Percentiles rank a stretch among this genome's conserved stretches.
These are phyloP conservation scores for Ziziphus jujuba DNA, from an alignment of 306 rosid species.

Conservation along the genomic window DNA sequence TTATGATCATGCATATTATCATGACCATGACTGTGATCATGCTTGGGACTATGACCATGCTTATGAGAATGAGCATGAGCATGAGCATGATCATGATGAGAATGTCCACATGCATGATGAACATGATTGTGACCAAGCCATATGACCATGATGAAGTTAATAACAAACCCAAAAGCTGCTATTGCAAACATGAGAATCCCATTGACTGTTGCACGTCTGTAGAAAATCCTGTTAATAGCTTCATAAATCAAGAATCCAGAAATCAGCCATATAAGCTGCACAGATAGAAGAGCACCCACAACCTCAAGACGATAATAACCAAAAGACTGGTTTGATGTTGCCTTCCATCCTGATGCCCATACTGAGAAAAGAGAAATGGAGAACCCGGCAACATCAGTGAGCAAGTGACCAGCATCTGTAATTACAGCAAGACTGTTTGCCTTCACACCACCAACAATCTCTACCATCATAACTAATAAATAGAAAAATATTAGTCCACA, in stretches of 20 bases:
- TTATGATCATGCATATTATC: slow-evolving; percentile 15
- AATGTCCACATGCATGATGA: slow-evolving; percentile 24
- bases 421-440: slow-evolving; percentile 84
- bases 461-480: slow-evolving; percentile 62
- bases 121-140: slow-evolving; percentile 73
- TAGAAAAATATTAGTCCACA: slow-evolving; percentile 57
- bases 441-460: slow-evolving; percentile 76
- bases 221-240: slow-evolving; percentile 60
- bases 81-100: slow-evolving; percentile 9
- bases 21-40: slow-evolving; percentile 54
- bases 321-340: slow-evolving; percentile 67
- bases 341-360: slow-evolving; percentile 88
- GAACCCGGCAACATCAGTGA: slow-evolving; percentile 81
- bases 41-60: slow-evolving; percentile 68
- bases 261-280: slow-evolving; percentile 84
- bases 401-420: slow-evolving; percentile 90
- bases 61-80: slow-evolving; percentile 19
- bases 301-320: slow-evolving; percentile 90
- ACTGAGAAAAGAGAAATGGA: slow-evolving; percentile 75
- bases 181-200: slow-evolving; percentile 82
- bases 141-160: slow-evolving; percentile 72
- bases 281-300: slow-evolving; percentile 83
- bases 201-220: slow-evolving; percentile 41
- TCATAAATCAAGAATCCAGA: slow-evolving; percentile 75
- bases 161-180: slow-evolving; percentile 77